Percentiles rank a stretch among this genome's conserved stretches.
These are phyloP conservation scores for Eucommia ulmoides DNA, from an alignment of 257 asterid genomes.

Conservation along the genomic window DNA sequence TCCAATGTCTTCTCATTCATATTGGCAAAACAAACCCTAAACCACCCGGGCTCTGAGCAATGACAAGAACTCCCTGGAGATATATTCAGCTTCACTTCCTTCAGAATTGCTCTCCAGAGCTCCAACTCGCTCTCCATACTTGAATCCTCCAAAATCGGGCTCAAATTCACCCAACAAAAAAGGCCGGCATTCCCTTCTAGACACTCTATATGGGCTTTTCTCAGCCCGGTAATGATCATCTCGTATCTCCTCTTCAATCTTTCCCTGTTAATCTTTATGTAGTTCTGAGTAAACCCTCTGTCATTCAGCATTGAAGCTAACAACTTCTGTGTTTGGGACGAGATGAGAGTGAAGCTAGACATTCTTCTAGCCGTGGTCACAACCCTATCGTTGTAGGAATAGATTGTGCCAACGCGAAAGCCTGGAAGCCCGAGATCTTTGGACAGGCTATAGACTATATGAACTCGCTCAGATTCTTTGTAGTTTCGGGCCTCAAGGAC, in stretches of 20 bases:
- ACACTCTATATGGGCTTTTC: slow-evolving; percentile 3
- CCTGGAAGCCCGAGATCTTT: no score
- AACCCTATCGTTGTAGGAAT: slow-evolving; percentile 4
- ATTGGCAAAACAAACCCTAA: no score
- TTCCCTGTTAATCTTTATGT: slow-evolving; percentile 2
- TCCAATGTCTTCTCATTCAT: slow-evolving; percentile 1
- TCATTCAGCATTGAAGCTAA: slow-evolving; percentile 7
- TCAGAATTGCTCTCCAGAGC: not conserved
- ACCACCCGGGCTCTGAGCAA: slow-evolving; percentile 9
- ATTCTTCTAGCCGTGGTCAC: slow-evolving; percentile 7
- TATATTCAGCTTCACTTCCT: slow-evolving; percentile 4
- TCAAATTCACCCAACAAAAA: slow-evolving; percentile 11
- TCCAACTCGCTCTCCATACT: slow-evolving; percentile 5
- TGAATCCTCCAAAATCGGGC: not conserved
- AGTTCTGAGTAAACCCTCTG: not conserved
- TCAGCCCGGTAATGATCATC: slow-evolving; percentile 4
- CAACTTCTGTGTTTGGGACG: slow-evolving; percentile 9
- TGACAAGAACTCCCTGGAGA: slow-evolving; percentile 8
- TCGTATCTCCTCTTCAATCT: slow-evolving; percentile 7
- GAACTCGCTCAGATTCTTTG: no score
- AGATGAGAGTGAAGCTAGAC: slow-evolving; percentile 10
- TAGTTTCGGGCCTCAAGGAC: no score
- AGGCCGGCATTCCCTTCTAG: slow-evolving; percentile 6
- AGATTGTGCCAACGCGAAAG: no score
- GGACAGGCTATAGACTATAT: no score